A percentile compares a stretch with the other conserved stretches of the same genome.
Evolutionary conservation across 352 stramenopile genomes (phyloP).

Genomic region (Globisporangium megalacanthum): DNA sequence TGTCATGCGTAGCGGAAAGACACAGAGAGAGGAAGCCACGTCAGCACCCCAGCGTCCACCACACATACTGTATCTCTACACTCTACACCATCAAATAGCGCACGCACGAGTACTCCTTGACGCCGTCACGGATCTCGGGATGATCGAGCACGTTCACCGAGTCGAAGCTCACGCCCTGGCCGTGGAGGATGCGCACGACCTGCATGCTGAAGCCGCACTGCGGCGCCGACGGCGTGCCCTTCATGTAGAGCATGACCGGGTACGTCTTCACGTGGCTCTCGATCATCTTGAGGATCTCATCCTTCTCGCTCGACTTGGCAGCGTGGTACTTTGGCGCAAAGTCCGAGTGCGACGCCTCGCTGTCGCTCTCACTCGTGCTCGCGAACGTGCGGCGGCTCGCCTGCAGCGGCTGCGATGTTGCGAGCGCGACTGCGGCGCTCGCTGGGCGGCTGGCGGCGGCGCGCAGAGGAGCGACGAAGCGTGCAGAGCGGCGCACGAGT

Average conservation of each 20-base stretch:
- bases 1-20: neutral
- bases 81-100: neutral
- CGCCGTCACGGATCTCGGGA: slow-evolving; percentile 95
- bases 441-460: slow-evolving; percentile 5
- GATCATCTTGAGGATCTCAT: slow-evolving; percentile 89
- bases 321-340: slow-evolving; percentile 87
- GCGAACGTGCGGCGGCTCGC: slow-evolving; percentile 29
- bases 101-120: slow-evolving; percentile 97
- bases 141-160: slow-evolving; percentile 99
- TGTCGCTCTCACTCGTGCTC: slow-evolving; percentile 24
- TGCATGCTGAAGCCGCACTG: slow-evolving; percentile 98
- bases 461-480: slow-evolving; percentile 20
- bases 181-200: slow-evolving; percentile 94
- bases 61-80: too few relatives aligned
- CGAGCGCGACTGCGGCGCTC: neutral
- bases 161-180: slow-evolving; percentile 93
- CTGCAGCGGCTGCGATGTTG: slow-evolving; percentile 5
- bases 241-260: slow-evolving; percentile 99
- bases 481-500: slow-evolving; percentile 31
- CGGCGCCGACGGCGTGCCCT: slow-evolving; percentile 95
- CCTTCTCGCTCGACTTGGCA: slow-evolving; percentile 78
- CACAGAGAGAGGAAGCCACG: neutral
- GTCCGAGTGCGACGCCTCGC: slow-evolving; percentile 79
- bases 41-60: neutral
- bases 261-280: slow-evolving; percentile 88